Evolutionary conservation across 2,329 filamentous ascomycete species (phyloP).

Genomic region (Beauveria medogensis): DNA sequence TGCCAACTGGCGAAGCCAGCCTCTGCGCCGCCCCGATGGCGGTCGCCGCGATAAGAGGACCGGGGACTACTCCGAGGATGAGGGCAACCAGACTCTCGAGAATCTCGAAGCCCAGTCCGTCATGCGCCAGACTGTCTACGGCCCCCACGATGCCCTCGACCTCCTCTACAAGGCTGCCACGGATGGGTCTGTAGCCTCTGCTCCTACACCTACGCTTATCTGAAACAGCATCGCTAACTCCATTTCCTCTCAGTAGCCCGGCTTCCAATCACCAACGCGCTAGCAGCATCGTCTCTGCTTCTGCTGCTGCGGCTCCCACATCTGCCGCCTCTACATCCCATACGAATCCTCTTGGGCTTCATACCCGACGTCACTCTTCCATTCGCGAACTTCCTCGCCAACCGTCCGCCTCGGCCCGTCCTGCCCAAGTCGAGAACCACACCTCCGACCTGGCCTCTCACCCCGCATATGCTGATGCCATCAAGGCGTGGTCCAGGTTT

Average conservation of each 20-base stretch:
- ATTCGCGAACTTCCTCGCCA: conserved; percentile 13
- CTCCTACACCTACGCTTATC: conserved; percentile 9
- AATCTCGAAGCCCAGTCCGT: conserved; percentile 57
- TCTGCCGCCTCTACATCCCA: conserved; percentile 12
- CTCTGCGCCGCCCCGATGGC: conserved; percentile 54
- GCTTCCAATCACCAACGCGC: conserved; percentile 21
- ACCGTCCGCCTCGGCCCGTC: conserved; percentile 12
- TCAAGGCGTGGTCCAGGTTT: conserved; percentile 84
- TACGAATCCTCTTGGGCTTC: conserved; percentile 1
- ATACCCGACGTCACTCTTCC: conserved; percentile 7
- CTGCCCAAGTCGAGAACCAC: conserved; percentile 39
- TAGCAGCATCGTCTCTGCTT: conserved; percentile 21
- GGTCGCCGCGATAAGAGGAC: conserved; percentile 19
- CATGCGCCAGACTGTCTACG: conserved; percentile 69
- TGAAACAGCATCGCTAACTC: conserved; percentile 2
- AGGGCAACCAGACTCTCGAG: conserved; percentile 53
- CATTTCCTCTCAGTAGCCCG: not conserved
- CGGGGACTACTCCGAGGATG: conserved; percentile 36
- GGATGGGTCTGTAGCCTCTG: conserved; percentile 39
- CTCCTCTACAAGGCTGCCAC: conserved; percentile 81
- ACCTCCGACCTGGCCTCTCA: conserved; percentile 38
- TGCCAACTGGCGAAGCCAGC: conserved; percentile 56
- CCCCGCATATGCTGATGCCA: conserved; percentile 57
- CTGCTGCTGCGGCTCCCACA: conserved; percentile 11
- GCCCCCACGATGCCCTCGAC: conserved; percentile 86